Conservation (phyloP, 139 green algal species). For the Mesostigma viride region DNA sequence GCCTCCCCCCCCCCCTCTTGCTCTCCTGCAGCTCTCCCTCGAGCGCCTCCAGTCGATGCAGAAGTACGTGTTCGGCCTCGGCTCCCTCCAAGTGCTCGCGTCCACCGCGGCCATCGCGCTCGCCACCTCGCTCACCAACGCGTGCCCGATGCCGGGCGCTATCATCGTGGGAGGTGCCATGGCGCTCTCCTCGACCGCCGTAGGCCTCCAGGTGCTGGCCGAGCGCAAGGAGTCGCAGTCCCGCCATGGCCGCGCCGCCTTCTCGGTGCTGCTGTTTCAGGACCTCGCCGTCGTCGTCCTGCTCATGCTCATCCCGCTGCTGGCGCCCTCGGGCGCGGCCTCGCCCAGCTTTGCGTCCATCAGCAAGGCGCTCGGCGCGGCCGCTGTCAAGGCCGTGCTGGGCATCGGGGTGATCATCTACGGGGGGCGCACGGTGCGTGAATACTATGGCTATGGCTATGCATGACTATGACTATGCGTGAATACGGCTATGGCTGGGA, state of each 20-base stretch:
- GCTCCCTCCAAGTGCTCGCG: constrained; percentile 38
- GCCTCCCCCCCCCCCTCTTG: too few relatives aligned
- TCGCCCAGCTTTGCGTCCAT: constrained; percentile 40
- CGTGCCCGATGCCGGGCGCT: constrained; percentile 40
- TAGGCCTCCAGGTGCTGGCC: constrained; percentile 78
- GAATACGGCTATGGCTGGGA: too few relatives aligned
- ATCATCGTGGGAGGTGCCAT: constrained; percentile 88
- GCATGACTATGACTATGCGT: too few relatives aligned
- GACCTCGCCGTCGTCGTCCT: constrained; percentile 97
- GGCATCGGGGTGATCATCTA: constrained; percentile 69
- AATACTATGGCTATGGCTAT: too few relatives aligned
- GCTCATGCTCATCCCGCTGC: constrained; percentile 96
- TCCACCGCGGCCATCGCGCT: constrained; percentile 4
- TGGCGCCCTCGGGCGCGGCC: constrained; percentile 53
- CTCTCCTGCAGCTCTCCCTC: constrained; percentile 77
- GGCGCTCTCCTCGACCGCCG: constrained; percentile 90
- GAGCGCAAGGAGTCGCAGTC: constrained; percentile 82
- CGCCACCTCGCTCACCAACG: not conserved
- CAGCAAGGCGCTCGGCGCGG: constrained; percentile 68
- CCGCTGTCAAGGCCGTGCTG: constrained; percentile 79
- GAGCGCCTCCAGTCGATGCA: constrained; percentile 87
- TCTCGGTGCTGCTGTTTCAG: constrained; percentile 85
- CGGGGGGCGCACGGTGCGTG: constrained; percentile 44
- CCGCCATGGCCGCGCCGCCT: constrained; percentile 85
- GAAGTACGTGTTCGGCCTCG: constrained; percentile 98